Conservation (phyloP, 2,329 filamentous ascomycete species). For the Hymenoscyphus occultus region DNA sequence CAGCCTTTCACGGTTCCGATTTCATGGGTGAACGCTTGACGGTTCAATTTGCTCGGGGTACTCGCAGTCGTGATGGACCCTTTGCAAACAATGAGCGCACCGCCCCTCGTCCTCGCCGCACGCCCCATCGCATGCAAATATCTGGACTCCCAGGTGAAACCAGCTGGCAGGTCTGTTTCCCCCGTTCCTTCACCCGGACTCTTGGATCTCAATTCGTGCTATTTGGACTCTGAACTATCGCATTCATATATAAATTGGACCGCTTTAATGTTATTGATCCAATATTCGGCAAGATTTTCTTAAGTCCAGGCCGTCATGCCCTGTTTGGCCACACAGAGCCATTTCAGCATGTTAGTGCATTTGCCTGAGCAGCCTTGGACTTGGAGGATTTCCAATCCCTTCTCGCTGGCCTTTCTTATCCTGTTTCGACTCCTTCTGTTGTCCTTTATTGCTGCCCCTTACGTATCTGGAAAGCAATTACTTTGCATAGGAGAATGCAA, state of each 20-base stretch:
- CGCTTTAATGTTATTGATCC: conserved; percentile 32
- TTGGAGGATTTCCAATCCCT: conserved; percentile 28
- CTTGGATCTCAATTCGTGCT: conserved; percentile 38
- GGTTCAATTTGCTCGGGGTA: conserved; percentile 95
- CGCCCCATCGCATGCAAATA: conserved; percentile 95
- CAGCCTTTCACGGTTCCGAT: conserved; percentile 79
- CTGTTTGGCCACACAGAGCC: conserved; percentile 26
- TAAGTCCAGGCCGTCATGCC: conserved; percentile 34
- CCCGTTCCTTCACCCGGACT: conserved; percentile 53
- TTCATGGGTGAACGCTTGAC: conserved; percentile 98
- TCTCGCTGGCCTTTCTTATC: conserved; percentile 34
- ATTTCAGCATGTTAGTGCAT: conserved; percentile 37
- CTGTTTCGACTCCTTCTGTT: conserved; percentile 35
- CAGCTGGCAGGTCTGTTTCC: conserved; percentile 99
- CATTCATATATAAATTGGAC: conserved; percentile 31
- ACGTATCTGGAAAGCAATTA: conserved; percentile 31
- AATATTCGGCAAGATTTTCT: conserved; percentile 27
- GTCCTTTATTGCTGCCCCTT: conserved; percentile 30
- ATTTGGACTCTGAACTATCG: conserved; percentile 36
- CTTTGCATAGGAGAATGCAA: conserved; percentile 27
- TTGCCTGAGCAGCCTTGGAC: conserved; percentile 35
- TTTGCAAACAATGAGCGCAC: conserved; percentile 61
- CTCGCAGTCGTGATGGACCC: conserved; percentile 60
- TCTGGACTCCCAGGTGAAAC: conserved; percentile 95
- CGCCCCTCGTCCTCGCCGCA: conserved; percentile 82